Base-by-base conservation (phyloP, 73 alveolate genomes). In the Paramecium biaurelia region DNA sequence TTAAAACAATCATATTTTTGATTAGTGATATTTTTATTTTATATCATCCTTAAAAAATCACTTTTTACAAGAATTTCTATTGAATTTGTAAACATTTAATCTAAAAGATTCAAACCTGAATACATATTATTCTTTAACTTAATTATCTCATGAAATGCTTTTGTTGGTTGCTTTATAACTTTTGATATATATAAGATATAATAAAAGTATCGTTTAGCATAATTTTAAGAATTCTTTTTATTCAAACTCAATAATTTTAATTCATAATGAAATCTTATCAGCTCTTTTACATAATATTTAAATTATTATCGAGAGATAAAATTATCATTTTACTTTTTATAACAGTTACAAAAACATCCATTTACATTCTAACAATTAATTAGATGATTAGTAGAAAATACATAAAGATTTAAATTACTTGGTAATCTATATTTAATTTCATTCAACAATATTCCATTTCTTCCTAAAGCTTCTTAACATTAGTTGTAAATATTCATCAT, bases 71-170 rank as follows among this genome's bases (percentile, higher is more conserved):
- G 59, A 4, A 5, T 12, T 74, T 37, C 57, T 2, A 74, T 15
- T 37, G 37, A 28, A 28, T 41, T 74, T 11, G 28, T 74, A 5
- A 2, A 15, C 67, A 74, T 37, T 34, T 74, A 10, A 34, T 74
- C 59, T 6, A 23, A 28, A 28, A 37, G 21, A 37, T 24, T 37
- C 34, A 74, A 15, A 28, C 11, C 35, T 8, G 37, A 10, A 34
- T 74, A 23, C 32, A 37, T 28, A 37, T 28, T 28, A n/a, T 41
- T 74, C 18, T 79, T 79, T 24, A 79, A 43, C 7, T 47, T 79
- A 1, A 79, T 23, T 9, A 45, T 45, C 18, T 79, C 90, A 79
- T 79, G 56, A 43, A 79, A 79, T 42, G 76, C 90, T 18, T 79
- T 43, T 5, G 90, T 79, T 23, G 90, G 90, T 21, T 72, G 14